phyloP scores from a whole-genome alignment of 2,329 filamentous ascomycete species.

The Alternaria tenuissima region DNA sequence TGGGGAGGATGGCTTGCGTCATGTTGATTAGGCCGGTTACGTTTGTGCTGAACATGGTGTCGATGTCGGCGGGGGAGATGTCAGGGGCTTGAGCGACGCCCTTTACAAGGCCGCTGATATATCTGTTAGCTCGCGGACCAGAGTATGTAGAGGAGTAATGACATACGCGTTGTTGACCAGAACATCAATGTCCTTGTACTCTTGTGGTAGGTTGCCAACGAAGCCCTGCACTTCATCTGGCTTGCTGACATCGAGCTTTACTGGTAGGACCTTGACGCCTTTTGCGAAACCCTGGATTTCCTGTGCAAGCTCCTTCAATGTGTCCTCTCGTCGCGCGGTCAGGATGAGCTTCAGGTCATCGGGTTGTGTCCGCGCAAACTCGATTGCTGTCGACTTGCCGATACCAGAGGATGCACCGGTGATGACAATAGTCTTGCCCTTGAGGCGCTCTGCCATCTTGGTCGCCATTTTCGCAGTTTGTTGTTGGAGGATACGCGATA shows the following conservation, averaged over 20 bases:
- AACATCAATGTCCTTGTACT: conserved; percentile 85
- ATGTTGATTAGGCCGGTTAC: conserved; percentile 95
- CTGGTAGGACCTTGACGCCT: conserved; percentile 79
- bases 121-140: not conserved
- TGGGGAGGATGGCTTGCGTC: conserved; percentile 87
- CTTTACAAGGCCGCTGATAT: conserved; percentile 76
- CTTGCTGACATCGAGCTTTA: conserved; percentile 88
- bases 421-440: conserved; percentile 90
- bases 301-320: conserved; percentile 75
- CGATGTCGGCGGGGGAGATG: conserved; percentile 82
- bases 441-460: conserved; percentile 80
- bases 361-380: conserved; percentile 88
- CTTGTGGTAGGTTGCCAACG: conserved; percentile 75
- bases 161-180: conserved; percentile 72
- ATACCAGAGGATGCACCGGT: conserved; percentile 96
- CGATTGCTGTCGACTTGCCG: conserved; percentile 81
- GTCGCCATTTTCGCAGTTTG: conserved; percentile 67
- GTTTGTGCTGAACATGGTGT: conserved; percentile 90
- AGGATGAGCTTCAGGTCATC: conserved; percentile 82
- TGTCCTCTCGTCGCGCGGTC: conserved; percentile 85
- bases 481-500: conserved; percentile 19
- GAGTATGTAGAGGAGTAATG: not conserved
- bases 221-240: conserved; percentile 77
- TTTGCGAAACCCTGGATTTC: conserved; percentile 77
- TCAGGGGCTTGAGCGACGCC: conserved; percentile 85